Conservation (phyloP, 2,329 filamentous ascomycete species). For the Trichoderma lentiforme region DNA sequence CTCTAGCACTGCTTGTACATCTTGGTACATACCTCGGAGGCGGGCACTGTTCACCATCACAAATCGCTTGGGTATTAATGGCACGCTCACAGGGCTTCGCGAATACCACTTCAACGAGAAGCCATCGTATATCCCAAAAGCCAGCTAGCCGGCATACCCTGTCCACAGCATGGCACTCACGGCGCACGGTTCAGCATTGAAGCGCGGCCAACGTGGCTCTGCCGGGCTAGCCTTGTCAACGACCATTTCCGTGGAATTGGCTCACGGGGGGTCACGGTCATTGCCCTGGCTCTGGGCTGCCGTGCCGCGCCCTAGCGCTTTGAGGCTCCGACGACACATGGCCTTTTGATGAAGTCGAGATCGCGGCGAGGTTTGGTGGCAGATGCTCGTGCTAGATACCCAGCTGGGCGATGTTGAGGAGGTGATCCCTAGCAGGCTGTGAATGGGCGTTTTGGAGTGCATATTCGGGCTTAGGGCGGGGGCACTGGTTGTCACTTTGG, state of each 20-base stretch:
- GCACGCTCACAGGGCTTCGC: neutral
- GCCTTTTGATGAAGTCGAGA: neutral
- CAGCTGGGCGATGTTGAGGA: neutral
- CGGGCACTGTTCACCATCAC: neutral
- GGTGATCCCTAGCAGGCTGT: neutral
- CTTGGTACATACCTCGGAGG: neutral
- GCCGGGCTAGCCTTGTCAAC: slow-evolving; percentile 6
- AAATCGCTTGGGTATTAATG: neutral
- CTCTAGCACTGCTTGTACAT: neutral
- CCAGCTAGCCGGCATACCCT: neutral
- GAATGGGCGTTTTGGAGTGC: neutral
- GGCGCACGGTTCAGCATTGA: slow-evolving; percentile 8
- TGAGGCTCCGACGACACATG: slow-evolving; percentile 3
- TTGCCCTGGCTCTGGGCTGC: slow-evolving; percentile 14
- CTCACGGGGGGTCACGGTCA: neutral
- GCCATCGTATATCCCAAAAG: neutral
- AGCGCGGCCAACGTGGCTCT: slow-evolving; percentile 13
- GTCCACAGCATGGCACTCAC: neutral
- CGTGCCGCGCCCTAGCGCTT: slow-evolving; percentile 6
- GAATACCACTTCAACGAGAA: neutral
- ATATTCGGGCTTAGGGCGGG: neutral
- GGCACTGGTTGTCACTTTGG: neutral
- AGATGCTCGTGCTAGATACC: neutral
- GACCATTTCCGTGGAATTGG: slow-evolving; percentile 15
- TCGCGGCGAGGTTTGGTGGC: neutral